Evolutionary conservation across 148 eudicot genomes (phyloP).

Genomic region (Chenopodium suecicum): DNA sequence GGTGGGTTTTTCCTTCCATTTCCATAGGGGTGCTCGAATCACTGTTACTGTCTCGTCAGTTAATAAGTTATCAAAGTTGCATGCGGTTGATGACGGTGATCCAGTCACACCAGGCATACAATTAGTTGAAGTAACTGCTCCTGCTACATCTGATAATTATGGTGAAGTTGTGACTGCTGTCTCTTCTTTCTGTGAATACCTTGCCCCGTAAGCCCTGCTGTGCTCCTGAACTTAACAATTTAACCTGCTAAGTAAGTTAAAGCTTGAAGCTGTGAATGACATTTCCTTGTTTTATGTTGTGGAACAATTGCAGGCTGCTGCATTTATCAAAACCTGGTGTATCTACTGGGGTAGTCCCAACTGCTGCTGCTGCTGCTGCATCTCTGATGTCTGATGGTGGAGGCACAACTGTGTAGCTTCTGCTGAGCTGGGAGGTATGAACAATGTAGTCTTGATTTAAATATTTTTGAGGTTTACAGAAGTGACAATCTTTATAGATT

Average conservation of each 20-base stretch:
- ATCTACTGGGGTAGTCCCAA: slow-evolving; percentile 83
- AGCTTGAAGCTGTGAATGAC: background rate
- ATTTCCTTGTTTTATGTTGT: background rate
- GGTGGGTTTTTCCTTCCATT: slow-evolving; percentile 75
- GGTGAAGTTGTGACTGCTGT: slow-evolving; percentile 75
- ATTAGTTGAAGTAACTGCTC: slow-evolving; percentile 95
- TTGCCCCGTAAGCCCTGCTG: slow-evolving; percentile 73
- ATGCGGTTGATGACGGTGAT: slow-evolving; percentile 78
- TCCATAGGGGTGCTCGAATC: slow-evolving; percentile 78
- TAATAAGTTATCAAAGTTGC: slow-evolving; percentile 79
- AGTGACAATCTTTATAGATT: background rate
- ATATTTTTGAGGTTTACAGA: background rate
- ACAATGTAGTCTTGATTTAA: background rate
- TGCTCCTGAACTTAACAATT: background rate
- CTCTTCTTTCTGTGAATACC: slow-evolving; percentile 92
- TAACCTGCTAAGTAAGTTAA: background rate
- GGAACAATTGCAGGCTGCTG: slow-evolving; percentile 54
- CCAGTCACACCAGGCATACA: slow-evolving; percentile 87
- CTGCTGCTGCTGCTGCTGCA: slow-evolving; percentile 94
- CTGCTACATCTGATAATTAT: slow-evolving; percentile 78
- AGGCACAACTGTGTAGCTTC: slow-evolving; percentile 55
- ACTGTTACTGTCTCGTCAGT: slow-evolving; percentile 79
- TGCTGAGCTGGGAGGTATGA: slow-evolving; percentile 9
- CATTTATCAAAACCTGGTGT: slow-evolving; percentile 92
- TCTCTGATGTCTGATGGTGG: slow-evolving; percentile 92